Conservation (phyloP, 345 rosid genomes). For the Bruguiera gymnorhiza region DNA sequence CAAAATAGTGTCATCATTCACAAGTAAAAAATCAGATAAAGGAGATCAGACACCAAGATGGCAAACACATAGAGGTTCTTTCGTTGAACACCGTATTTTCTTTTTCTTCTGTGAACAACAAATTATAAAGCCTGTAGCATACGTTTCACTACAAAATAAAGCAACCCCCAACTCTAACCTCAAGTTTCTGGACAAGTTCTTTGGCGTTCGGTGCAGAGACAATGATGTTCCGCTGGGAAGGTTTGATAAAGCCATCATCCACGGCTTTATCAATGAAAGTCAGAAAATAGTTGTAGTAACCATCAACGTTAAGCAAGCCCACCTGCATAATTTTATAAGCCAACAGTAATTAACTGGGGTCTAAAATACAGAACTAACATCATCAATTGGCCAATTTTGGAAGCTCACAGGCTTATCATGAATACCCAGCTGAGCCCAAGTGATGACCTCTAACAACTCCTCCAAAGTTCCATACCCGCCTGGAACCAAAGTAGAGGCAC, state of each 20-base stretch:
- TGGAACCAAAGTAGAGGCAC: background rate
- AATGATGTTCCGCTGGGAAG: slow-evolving; percentile 54
- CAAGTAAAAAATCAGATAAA: background rate
- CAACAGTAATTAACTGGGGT: background rate
- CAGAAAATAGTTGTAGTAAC: slow-evolving; percentile 41
- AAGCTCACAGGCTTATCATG: slow-evolving; percentile 51
- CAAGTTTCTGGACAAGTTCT: slow-evolving; percentile 57
- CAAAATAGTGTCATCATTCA: background rate
- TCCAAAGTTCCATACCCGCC: slow-evolving; percentile 54
- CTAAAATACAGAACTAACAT: background rate
- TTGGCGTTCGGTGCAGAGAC: slow-evolving; percentile 55
- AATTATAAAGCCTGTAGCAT: background rate
- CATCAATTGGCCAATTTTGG: background rate
- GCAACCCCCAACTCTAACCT: slow-evolving; percentile 27
- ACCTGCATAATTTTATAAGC: slow-evolving; percentile 29
- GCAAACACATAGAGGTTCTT: background rate
- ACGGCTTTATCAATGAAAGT: slow-evolving; percentile 56
- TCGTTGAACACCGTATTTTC: background rate
- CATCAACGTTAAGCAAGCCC: slow-evolving; percentile 55
- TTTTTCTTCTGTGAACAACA: background rate
- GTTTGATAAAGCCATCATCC: slow-evolving; percentile 53
- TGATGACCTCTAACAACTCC: slow-evolving; percentile 43
- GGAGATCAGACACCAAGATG: background rate
- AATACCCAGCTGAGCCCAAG: slow-evolving; percentile 52
- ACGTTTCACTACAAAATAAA: background rate